phyloP scores from a whole-genome alignment of 768 basidiomycete species.

The Suillus luteus region DNA sequence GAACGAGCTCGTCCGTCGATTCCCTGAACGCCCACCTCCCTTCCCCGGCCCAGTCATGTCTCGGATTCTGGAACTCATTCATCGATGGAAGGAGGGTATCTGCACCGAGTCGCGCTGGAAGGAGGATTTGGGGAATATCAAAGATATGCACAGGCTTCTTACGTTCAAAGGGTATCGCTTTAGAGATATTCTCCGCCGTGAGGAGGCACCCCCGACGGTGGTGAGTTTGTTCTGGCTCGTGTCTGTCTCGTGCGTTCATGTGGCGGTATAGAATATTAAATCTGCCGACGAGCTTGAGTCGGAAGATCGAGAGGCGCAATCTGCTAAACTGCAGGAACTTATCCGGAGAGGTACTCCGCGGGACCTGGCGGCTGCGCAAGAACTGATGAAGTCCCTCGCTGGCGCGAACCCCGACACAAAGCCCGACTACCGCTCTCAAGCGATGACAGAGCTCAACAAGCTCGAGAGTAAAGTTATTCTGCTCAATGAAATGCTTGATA shows the following conservation, averaged over 20 bases:
- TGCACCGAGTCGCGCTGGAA: constrained; percentile 89
- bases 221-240: constrained; percentile 14
- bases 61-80: constrained; percentile 88
- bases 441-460: constrained; percentile 88
- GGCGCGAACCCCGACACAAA: constrained; percentile 95
- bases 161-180: constrained; percentile 92
- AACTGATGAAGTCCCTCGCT: constrained; percentile 93
- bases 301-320: constrained; percentile 93
- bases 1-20: constrained; percentile 96
- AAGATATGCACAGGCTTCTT: constrained; percentile 95
- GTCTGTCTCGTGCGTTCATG: constrained; percentile 27
- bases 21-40: constrained; percentile 95
- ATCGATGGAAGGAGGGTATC: constrained; percentile 93
- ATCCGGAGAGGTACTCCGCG: constrained; percentile 94
- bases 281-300: constrained; percentile 94
- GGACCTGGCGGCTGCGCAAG: constrained; percentile 93
- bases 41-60: constrained; percentile 96
- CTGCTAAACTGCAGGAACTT: constrained; percentile 97
- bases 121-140: constrained; percentile 94
- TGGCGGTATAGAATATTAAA: constrained; percentile 71
- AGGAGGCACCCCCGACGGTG: constrained; percentile 23
- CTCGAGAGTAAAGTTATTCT: constrained; percentile 93
- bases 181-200: constrained; percentile 46
- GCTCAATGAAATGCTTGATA: constrained; percentile 97
- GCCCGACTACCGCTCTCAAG: constrained; percentile 91